Evolutionary conservation across 2,329 filamentous ascomycete species (phyloP).

Genomic region (Fulvia fulva): DNA sequence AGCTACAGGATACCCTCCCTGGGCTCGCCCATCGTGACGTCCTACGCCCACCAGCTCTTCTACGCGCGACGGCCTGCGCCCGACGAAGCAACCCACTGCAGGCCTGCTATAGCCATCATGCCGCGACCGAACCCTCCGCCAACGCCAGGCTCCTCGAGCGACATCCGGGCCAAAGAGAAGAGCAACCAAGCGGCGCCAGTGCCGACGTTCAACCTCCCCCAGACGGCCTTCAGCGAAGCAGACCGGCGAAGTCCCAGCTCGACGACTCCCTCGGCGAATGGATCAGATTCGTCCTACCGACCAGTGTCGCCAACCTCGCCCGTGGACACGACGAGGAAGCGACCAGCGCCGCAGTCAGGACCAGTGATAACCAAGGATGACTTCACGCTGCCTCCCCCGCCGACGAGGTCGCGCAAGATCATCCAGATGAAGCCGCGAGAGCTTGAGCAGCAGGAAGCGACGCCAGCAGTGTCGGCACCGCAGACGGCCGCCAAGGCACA

Average conservation of each 20-base stretch:
- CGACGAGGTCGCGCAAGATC: constrained; percentile 88
- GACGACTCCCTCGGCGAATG: constrained; percentile 46
- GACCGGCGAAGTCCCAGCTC: constrained; percentile 46
- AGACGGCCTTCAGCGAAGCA: constrained; percentile 59
- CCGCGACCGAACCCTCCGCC: constrained; percentile 64
- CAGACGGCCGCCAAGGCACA: constrained; percentile 16
- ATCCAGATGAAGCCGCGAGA: constrained; percentile 88
- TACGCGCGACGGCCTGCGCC: constrained; percentile 23
- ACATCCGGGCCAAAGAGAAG: constrained; percentile 65
- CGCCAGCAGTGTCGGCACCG: constrained; percentile 9
- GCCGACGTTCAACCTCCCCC: constrained; percentile 69
- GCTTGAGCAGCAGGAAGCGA: constrained; percentile 31
- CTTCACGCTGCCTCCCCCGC: constrained; percentile 85
- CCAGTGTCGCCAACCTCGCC: constrained; percentile 45
- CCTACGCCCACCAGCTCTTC: constrained; percentile 27
- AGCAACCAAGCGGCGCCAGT: constrained; percentile 61
- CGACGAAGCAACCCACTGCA: constrained; percentile 3
- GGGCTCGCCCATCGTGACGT: constrained; percentile 26
- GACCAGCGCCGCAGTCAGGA: constrained; percentile 23
- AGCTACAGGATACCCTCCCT: background rate
- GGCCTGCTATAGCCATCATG: constrained; percentile 49
- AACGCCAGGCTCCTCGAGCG: constrained; percentile 75
- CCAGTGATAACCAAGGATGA: constrained; percentile 50
- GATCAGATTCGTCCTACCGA: constrained; percentile 51
- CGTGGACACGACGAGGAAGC: constrained; percentile 32